Conservation (phyloP, 345 rosid genomes). For the Populus deltoides region DNA sequence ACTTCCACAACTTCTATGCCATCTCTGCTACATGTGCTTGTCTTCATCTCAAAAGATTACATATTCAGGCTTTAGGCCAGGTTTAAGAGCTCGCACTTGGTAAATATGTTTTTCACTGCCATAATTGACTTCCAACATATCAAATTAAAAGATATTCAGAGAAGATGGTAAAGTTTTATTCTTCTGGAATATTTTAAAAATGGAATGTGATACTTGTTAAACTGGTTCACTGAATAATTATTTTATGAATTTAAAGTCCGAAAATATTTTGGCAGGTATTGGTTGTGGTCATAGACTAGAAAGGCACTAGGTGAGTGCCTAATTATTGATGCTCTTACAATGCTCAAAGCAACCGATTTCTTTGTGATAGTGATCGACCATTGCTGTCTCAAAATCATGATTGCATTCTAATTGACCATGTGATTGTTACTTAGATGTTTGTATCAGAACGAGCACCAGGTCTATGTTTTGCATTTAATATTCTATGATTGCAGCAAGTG, state of each 20-base stretch:
- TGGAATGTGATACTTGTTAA: neutral
- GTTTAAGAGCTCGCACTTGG: neutral
- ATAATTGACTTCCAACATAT: neutral
- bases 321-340: neutral
- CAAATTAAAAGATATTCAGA: neutral
- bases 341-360: neutral
- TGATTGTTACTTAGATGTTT: neutral
- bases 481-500: neutral
- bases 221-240: neutral
- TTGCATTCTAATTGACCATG: neutral
- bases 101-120: neutral
- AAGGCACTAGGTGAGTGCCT: neutral
- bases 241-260: neutral
- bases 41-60: neutral
- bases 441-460: neutral
- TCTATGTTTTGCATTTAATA: neutral
- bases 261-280: neutral
- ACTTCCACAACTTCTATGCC: neutral
- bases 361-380: neutral
- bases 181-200: neutral
- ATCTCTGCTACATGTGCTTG: neutral
- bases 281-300: neutral
- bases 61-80: neutral
- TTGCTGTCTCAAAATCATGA: neutral
- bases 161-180: neutral